phyloP scores from a whole-genome alignment of 306 rosid species.

The Corylus avellana region DNA sequence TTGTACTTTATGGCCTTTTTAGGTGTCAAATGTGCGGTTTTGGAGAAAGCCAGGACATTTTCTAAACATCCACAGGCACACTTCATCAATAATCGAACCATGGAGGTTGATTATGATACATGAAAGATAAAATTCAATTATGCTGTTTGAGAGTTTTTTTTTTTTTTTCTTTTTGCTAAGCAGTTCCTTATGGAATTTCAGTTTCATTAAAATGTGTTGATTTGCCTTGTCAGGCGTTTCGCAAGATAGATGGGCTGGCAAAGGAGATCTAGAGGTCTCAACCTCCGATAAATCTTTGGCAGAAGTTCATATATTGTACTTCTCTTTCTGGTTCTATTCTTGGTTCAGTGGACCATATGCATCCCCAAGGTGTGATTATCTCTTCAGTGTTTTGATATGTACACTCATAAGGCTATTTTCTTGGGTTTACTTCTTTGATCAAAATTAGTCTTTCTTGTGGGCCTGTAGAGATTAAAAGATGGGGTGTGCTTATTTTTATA shows the following conservation, averaged over 20 bases:
- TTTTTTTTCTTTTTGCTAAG: background rate
- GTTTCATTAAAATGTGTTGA: background rate
- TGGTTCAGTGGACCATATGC: slow-evolving; percentile 92
- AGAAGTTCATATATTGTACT: slow-evolving; percentile 90
- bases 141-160: background rate
- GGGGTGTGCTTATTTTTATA: slow-evolving; percentile 20
- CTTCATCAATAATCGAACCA: slow-evolving; percentile 83
- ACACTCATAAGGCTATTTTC: background rate
- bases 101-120: slow-evolving; percentile 68
- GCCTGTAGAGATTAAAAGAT: background rate
- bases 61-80: slow-evolving; percentile 56
- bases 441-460: slow-evolving; percentile 19
- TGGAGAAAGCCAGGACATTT: slow-evolving; percentile 43
- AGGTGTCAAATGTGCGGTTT: slow-evolving; percentile 52
- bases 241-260: slow-evolving; percentile 81
- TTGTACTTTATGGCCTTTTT: background rate
- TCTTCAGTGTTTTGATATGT: slow-evolving; percentile 9
- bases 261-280: slow-evolving; percentile 85
- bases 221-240: slow-evolving; percentile 61
- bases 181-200: background rate
- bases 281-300: slow-evolving; percentile 87
- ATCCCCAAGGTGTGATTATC: slow-evolving; percentile 79
- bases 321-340: slow-evolving; percentile 84
- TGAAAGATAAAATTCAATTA: slow-evolving; percentile 14
- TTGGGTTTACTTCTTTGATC: background rate